Evolutionary conservation across 441 rosid species (phyloP).

Genomic region (Mallotus repandus): DNA sequence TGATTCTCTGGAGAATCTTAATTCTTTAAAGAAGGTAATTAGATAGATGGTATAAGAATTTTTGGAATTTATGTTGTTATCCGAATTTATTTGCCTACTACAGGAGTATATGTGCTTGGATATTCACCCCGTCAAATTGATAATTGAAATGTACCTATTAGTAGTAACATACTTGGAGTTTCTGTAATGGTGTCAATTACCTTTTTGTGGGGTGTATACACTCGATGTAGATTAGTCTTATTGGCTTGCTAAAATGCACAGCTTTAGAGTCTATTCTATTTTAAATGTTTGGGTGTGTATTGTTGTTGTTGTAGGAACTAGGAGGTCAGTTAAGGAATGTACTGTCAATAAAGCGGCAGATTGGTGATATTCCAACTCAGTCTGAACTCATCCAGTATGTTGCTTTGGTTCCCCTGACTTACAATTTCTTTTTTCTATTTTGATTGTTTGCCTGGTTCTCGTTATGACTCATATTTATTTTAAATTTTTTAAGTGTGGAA

Average conservation of each 20-base stretch:
- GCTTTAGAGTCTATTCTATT: not conserved
- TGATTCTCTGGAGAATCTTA: slow-evolving; percentile 42
- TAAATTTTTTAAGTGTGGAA: not conserved
- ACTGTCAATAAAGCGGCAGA: slow-evolving; percentile 54
- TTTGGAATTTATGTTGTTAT: not conserved
- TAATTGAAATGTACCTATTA: too few species aligned
- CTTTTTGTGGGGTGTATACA: too few species aligned
- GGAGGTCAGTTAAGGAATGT: slow-evolving; percentile 53
- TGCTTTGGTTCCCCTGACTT: slow-evolving; percentile 4
- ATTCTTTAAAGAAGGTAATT: slow-evolving; percentile 60
- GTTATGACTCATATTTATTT: not conserved
- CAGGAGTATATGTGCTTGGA: too few species aligned
- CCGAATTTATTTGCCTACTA: too few species aligned
- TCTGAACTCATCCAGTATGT: slow-evolving; percentile 78
- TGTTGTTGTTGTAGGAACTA: slow-evolving; percentile 47
- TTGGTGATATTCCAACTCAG: slow-evolving; percentile 72
- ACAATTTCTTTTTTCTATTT: not conserved
- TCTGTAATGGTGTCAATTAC: too few species aligned
- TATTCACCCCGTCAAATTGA: too few species aligned
- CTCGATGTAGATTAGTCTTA: too few species aligned
- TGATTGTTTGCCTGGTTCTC: not conserved
- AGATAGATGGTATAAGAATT: not conserved
- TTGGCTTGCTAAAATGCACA: too few species aligned
- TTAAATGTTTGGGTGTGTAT: not conserved
- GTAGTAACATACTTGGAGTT: too few species aligned